Percentiles rank a stretch among this genome's conserved stretches.
Evolutionary conservation across 768 basidiomycete genomes (phyloP).

Genomic region (Auriscalpium orientale): DNA sequence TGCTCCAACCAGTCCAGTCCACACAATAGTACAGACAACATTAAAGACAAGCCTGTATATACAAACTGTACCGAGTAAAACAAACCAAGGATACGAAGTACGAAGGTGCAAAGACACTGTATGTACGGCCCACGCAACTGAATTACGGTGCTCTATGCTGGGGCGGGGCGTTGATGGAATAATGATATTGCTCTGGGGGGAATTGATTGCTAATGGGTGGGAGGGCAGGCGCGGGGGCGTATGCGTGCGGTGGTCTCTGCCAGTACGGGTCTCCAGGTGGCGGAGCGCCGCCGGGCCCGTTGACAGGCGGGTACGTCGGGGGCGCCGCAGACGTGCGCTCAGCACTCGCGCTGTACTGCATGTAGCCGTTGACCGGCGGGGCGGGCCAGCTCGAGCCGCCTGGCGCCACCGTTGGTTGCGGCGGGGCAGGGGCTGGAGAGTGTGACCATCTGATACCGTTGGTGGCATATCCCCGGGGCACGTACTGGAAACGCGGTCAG

Average conservation of each 20-base stretch:
- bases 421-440: background rate
- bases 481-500: background rate
- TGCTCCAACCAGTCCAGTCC: too few species aligned
- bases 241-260: background rate
- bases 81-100: background rate
- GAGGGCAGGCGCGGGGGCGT: background rate
- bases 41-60: background rate
- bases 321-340: slow-evolving; percentile 10
- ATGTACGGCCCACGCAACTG: background rate
- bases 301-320: background rate
- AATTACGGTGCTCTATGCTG: slow-evolving; percentile 13
- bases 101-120: background rate
- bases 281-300: background rate
- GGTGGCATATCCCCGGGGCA: background rate
- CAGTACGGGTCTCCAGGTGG: background rate
- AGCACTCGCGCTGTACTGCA: slow-evolving; percentile 1
- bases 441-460: background rate
- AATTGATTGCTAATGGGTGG: background rate
- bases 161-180: slow-evolving; percentile 4
- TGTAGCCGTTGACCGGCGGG: slow-evolving; percentile 1
- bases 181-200: slow-evolving; percentile 5
- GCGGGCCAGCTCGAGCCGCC: background rate
- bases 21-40: background rate
- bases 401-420: background rate
- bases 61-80: background rate